Conservation (phyloP, 2,329 filamentous ascomycete genomes). For the Aspergillus tanneri region DNA sequence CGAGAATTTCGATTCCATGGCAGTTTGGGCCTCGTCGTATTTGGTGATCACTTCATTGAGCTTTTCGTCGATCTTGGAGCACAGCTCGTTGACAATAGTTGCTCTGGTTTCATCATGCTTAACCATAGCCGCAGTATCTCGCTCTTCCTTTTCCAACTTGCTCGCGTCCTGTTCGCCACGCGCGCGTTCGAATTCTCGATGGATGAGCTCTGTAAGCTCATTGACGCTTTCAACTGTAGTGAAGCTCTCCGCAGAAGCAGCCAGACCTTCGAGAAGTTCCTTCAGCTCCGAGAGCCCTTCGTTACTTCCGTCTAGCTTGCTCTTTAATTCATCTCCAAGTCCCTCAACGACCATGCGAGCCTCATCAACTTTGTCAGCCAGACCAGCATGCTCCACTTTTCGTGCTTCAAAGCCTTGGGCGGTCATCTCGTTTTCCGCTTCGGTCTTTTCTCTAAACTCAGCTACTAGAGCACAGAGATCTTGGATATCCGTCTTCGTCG, state of each 20-base stretch:
- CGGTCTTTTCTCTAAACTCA: constrained; percentile 64
- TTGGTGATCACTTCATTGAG: constrained; percentile 78
- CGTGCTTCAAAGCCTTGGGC: constrained; percentile 79
- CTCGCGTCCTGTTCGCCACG: constrained; percentile 74
- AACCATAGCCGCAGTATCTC: constrained; percentile 54
- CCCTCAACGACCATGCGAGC: constrained; percentile 76
- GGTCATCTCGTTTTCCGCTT: constrained; percentile 68
- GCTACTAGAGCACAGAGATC: constrained; percentile 69
- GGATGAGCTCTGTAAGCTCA: constrained; percentile 72
- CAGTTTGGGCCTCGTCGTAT: constrained; percentile 79
- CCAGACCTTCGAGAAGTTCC: constrained; percentile 65
- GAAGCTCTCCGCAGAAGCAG: constrained; percentile 55
- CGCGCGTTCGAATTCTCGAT: constrained; percentile 82
- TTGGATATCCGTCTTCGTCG: constrained; percentile 73
- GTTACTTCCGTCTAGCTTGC: constrained; percentile 72
- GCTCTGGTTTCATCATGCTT: constrained; percentile 62
- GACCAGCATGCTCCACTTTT: constrained; percentile 75
- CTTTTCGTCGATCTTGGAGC: constrained; percentile 68
- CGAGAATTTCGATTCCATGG: constrained; percentile 71
- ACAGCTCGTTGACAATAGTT: constrained; percentile 54
- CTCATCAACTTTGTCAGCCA: constrained; percentile 74
- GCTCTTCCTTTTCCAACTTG: constrained; percentile 73
- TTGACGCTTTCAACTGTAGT: constrained; percentile 61
- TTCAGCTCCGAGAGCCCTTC: constrained; percentile 61
- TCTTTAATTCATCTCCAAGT: constrained; percentile 72